Evolutionary conservation across 2,329 filamentous ascomycete species (phyloP), one percentile per base, ranked within the genome.

Genomic region (Epichloe brachyelytri): DNA sequence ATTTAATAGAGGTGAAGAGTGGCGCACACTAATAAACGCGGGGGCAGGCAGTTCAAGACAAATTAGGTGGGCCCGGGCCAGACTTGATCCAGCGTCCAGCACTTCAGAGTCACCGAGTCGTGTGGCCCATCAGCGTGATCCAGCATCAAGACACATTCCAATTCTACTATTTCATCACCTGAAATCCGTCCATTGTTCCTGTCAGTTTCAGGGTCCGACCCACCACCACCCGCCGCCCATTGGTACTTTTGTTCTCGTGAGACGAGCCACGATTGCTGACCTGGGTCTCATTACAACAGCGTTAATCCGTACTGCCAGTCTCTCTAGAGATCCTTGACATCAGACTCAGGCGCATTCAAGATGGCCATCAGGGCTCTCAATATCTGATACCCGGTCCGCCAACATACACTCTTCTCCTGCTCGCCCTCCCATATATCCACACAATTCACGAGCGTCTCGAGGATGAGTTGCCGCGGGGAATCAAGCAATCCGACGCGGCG

Each of bases 401-500:
- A 67, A 47, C 64, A 67, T 4, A 65, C 63, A 20, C 64, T 67
- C 54, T 61, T 66, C 15, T 65, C 60, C 50, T 61, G 60, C 56
- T 67, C 64, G 1, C 58, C 58, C n/a, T 57, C 59, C 65, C 64
- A 68, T 8, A 68, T 67, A 6, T 65, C 62, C 10, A 66, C 57
- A 44, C 65, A 68, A 50, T 59, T 63, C 46, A 55, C 55, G 17
- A 67, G 43, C 0, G 63, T 66, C 20, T 68, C 65, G 6, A 66
- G 55, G 12, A 68, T 67, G 15, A 67, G 62, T 48, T 67, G 64
- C 3, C 65, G 56, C 10, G 63, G 65, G 64, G 65, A 30, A 68
- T 63, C 19, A 58, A 54, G 36, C 61, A 65, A 6, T 58, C 60
- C 40, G 57, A 59, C 10, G 55, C 56, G 5, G 58, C 55, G 2